phyloP scores from a whole-genome alignment of 1,284 basidiomycete genomes.

The Heliocybe sulcata region DNA sequence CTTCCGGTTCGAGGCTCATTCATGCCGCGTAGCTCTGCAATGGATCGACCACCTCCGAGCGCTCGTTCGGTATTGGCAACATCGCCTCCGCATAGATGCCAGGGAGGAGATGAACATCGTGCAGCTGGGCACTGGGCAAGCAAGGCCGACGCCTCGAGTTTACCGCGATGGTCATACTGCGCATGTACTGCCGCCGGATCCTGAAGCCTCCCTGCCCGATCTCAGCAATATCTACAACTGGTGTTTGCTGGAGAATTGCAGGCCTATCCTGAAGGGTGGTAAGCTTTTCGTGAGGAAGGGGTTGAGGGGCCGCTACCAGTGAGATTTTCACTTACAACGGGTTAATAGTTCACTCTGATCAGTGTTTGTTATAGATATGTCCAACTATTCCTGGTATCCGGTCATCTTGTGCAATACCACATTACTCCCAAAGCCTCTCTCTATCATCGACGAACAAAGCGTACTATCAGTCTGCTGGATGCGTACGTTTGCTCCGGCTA shows the following conservation, averaged over 20 bases:
- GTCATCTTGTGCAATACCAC: constrained; percentile 57
- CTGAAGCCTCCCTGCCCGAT: constrained; percentile 44
- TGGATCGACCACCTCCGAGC: constrained; percentile 72
- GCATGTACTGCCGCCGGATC: constrained; percentile 40
- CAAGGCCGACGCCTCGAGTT: constrained; percentile 45
- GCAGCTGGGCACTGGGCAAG: constrained; percentile 39
- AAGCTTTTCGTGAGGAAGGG: constrained; percentile 65
- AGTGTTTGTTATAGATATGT: constrained; percentile 38
- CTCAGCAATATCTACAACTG: constrained; percentile 68
- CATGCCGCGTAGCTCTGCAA: constrained; percentile 48
- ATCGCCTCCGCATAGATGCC: constrained; percentile 63
- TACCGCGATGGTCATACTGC: constrained; percentile 14
- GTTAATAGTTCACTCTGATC: constrained; percentile 6
- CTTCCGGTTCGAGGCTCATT: constrained; percentile 53
- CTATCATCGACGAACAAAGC: constrained; percentile 39
- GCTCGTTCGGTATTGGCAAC: constrained; percentile 71
- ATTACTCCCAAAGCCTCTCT: constrained; percentile 43
- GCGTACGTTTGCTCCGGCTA: constrained; percentile 76
- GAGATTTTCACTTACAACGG: constrained; percentile 17
- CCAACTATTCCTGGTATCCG: constrained; percentile 61
- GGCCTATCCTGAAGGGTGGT: constrained; percentile 64
- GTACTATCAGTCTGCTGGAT: constrained; percentile 53
- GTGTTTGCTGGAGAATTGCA: constrained; percentile 73
- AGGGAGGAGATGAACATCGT: constrained; percentile 73
- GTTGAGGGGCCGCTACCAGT: constrained; percentile 66